A percentile compares a stretch with the other conserved stretches of the same genome.
Evolutionary conservation across 495 filamentous ascomycete genomes (phyloP).

Genomic region (Staphylotrichum tortipilum): DNA sequence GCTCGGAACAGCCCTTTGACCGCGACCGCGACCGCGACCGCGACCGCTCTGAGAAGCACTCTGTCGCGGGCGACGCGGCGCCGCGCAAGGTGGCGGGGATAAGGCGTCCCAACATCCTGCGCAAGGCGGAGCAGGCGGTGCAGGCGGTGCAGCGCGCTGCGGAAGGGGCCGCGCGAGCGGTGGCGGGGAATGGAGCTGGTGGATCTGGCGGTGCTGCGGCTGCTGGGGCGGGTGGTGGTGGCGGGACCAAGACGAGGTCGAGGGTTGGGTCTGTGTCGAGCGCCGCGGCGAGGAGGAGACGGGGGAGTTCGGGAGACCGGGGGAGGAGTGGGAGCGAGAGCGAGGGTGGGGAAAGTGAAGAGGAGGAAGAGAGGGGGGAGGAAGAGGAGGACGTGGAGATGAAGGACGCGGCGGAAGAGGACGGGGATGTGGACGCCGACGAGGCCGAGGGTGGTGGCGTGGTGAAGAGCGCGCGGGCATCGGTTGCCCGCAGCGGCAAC

Average conservation of each 20-base stretch:
- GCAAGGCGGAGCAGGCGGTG: conserved; percentile 43
- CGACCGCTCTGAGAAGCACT: conserved; percentile 31
- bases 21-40: no score
- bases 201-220: neutral
- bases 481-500: neutral
- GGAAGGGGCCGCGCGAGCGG: conserved; percentile 34
- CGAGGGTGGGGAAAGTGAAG: conserved; percentile 16
- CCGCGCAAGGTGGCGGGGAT: conserved; percentile 31
- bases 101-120: conserved; percentile 38
- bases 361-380: conserved; percentile 6
- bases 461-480: conserved; percentile 20
- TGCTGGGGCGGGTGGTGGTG: neutral
- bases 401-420: conserved; percentile 25
- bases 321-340: conserved; percentile 15
- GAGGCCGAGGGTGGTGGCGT: conserved; percentile 9
- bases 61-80: conserved; percentile 28
- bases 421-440: conserved; percentile 15
- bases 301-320: neutral
- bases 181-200: conserved; percentile 11
- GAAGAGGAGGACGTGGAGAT: conserved; percentile 24
- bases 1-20: conserved; percentile 24
- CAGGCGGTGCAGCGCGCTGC: conserved; percentile 32
- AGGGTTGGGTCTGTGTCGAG: conserved; percentile 35
- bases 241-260: conserved; percentile 17
- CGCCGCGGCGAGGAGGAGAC: conserved; percentile 24